Base-by-base conservation (phyloP, 1,284 basidiomycete species). In the Ustilago sp. region DNA sequence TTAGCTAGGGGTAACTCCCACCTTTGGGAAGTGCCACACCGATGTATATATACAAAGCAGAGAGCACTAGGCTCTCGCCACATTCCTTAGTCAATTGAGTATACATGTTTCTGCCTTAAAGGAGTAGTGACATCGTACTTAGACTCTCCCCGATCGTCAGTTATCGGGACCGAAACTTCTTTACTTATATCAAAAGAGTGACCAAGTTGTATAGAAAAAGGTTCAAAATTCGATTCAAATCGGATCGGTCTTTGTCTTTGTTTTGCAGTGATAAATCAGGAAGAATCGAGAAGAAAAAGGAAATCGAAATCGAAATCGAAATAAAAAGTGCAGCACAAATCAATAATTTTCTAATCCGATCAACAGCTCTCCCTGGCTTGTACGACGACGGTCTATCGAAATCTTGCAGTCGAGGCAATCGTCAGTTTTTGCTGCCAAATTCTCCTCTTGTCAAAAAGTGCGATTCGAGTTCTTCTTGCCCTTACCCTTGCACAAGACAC, bases 141-240 rank as follows among this genome's bases (percentile, higher is more conserved):
- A 19, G 19, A 19, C 19, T 19, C 19, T 19, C 19, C 19, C 19
- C 19, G 19, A 19, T 19, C 19, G 19, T 19, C 19, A 19, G 19
- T 19, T 19, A 19, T 19, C 19, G 19, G 19, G 19, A 19, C 19
- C 1, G 19, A 19, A 19, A 19, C 19, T 19, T 19, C 19, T 19
- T 19, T 19, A 19, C 19, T 19, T 19, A 19, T 19, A 19, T 19
- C 19, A 19, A 19, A 19, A 39, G 38, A 39, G 38, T 50, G 48
- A 50, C 48, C 1, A 32, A 32, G 13, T 50, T 50, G 48, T 50
- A 50, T 31, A 50, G 32, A 35, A 53, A 53, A 53, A 23, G 23
- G 11, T 54, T 39, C 17, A 38, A 38, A 19, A 55, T 38, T 4
- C 38, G 7, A 53, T 36, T n/a, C 53, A 23, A 38, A 23, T 15